These are phyloP conservation scores for Cerioporus squamosus DNA, from an alignment of 1,284 basidiomycete genomes.

Conservation along the genomic window DNA sequence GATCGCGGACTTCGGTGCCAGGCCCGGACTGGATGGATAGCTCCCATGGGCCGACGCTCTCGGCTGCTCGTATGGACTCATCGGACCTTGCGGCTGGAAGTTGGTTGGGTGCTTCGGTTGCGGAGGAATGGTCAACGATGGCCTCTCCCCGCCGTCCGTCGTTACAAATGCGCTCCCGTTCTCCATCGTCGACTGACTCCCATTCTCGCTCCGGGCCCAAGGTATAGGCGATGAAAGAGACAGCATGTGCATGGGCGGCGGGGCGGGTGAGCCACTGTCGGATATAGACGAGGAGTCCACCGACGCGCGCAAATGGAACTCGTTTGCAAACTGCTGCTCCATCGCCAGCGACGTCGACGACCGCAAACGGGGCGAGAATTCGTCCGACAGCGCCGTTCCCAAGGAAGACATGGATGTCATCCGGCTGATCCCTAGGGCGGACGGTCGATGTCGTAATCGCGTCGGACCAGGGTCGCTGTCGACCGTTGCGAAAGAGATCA, in stretches of 20 bases:
- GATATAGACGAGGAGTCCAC: constrained; percentile 65
- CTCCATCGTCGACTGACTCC: constrained; percentile 31
- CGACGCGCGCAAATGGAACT: constrained; percentile 77
- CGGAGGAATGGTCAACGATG: constrained; percentile 49
- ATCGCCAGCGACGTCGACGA: constrained; percentile 84
- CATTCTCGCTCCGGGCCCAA: constrained; percentile 34
- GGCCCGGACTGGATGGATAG: constrained; percentile 54
- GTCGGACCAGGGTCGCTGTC: constrained; percentile 85
- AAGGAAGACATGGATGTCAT: constrained; percentile 80
- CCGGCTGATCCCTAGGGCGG: constrained; percentile 66
- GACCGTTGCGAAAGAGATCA: constrained; percentile 77
- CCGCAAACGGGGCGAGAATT: constrained; percentile 72
- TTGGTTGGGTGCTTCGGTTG: constrained; percentile 47
- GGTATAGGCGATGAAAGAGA: constrained; percentile 66
- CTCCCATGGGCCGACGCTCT: constrained; percentile 19
- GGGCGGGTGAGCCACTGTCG: constrained; percentile 58
- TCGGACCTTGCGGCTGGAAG: constrained; percentile 39
- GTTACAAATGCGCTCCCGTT: constrained; percentile 22
- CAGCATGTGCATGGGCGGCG: constrained; percentile 73
- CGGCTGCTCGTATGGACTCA: constrained; percentile 33
- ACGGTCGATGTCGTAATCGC: constrained; percentile 62
- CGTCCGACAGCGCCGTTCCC: constrained; percentile 68
- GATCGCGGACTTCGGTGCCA: constrained; percentile 68
- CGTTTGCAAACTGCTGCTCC: constrained; percentile 80
- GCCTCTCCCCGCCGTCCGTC: constrained; percentile 30